Evolutionary conservation across 352 stramenopile genomes (phyloP).

Genomic region (Globisporangium carolinianum): DNA sequence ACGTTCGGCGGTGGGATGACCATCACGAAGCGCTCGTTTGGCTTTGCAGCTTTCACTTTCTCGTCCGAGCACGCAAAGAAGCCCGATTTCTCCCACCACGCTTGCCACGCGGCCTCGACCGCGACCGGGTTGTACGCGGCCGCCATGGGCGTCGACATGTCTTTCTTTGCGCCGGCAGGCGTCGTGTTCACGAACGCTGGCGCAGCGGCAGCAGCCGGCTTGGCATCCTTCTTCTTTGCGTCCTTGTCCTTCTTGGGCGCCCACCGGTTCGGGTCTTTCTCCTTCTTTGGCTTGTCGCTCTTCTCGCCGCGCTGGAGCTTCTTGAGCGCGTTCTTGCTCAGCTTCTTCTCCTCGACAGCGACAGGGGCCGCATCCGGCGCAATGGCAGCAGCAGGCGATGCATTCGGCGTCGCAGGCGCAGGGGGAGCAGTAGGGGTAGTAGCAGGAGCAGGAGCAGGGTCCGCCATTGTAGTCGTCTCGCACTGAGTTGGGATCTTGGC

Average conservation of each 20-base stretch:
- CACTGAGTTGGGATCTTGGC: neutral
- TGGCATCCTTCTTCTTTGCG: slow-evolving; percentile 71
- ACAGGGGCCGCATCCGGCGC: neutral
- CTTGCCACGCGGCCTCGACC: slow-evolving; percentile 98
- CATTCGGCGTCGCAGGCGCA: neutral
- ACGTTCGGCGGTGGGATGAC: slow-evolving; percentile 89
- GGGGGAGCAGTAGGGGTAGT: neutral
- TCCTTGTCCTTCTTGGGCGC: slow-evolving; percentile 84
- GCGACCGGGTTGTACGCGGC: slow-evolving; percentile 94
- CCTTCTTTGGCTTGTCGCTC: slow-evolving; percentile 88
- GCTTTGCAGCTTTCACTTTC: slow-evolving; percentile 61
- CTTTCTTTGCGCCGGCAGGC: slow-evolving; percentile 94
- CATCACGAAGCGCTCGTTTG: slow-evolving; percentile 96
- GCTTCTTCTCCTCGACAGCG: slow-evolving; percentile 44
- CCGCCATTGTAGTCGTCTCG: slow-evolving; percentile 6
- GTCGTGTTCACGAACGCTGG: slow-evolving; percentile 90
- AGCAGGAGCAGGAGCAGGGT: slow-evolving; percentile 1
- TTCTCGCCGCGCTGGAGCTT: slow-evolving; percentile 89
- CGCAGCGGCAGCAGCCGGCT: slow-evolving; percentile 17
- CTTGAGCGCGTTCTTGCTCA: slow-evolving; percentile 96
- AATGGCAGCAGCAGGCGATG: slow-evolving; percentile 7
- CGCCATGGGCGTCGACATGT: slow-evolving; percentile 87
- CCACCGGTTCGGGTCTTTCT: slow-evolving; percentile 92
- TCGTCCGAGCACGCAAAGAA: slow-evolving; percentile 94
- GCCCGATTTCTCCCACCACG: slow-evolving; percentile 96